phyloP scores from a whole-genome alignment of 257 asterid species.

The Salvia rosmarinus region DNA sequence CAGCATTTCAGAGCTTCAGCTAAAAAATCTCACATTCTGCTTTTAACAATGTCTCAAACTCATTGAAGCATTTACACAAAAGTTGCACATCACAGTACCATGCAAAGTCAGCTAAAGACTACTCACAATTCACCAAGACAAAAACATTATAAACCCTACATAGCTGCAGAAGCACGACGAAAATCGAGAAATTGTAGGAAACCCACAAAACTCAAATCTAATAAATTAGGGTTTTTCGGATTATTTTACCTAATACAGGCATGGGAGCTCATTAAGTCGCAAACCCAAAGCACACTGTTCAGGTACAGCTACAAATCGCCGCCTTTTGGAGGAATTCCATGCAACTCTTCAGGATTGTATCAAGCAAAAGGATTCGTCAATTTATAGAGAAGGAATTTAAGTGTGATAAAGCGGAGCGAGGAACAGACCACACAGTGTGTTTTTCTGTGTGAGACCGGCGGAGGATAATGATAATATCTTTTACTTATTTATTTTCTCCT shows the following conservation, averaged over 20 bases:
- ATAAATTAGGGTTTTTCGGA: not conserved
- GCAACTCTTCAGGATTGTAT: slow-evolving; percentile 15
- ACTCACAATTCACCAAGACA: not conserved
- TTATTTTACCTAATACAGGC: slow-evolving; percentile 75
- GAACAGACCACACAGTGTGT: slow-evolving; percentile 39
- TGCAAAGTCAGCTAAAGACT: not conserved
- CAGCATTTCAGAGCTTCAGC: slow-evolving; percentile 27
- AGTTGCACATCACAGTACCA: not conserved
- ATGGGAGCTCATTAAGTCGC: slow-evolving; percentile 90
- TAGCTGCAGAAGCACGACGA: not conserved
- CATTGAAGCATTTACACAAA: slow-evolving; percentile 7
- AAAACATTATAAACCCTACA: not conserved
- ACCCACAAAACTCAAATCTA: not conserved
- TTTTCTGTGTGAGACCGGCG: slow-evolving; percentile 18
- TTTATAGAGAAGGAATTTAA: slow-evolving; percentile 20
- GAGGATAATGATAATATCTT: slow-evolving; percentile 39
- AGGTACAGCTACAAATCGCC: slow-evolving; percentile 26
- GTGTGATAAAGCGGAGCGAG: slow-evolving; percentile 24
- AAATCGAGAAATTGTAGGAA: not conserved
- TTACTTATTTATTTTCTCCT: not conserved
- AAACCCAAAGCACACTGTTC: slow-evolving; percentile 41
- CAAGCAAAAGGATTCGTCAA: slow-evolving; percentile 16
- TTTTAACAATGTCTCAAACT: not conserved
- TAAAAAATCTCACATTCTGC: not conserved
- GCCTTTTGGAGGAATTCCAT: slow-evolving; percentile 35